These are phyloP conservation scores for Basipetospora sp. DNA, from an alignment of 2,329 filamentous ascomycete genomes.

Conservation along the genomic window DNA sequence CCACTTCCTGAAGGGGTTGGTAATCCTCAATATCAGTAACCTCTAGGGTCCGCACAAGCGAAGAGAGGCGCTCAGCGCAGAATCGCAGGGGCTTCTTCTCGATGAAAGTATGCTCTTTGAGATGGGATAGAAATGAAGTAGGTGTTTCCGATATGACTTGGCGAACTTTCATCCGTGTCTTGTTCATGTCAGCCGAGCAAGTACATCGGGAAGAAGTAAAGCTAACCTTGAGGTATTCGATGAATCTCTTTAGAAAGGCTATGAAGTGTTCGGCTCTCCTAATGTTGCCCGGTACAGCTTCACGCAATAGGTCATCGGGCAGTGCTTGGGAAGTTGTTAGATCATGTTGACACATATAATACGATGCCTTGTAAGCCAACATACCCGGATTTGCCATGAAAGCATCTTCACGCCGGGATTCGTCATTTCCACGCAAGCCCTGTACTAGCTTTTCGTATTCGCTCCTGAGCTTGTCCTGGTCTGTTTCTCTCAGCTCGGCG, in stretches of 20 bases:
- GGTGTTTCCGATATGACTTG: conserved; percentile 96
- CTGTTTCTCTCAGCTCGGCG: conserved; percentile 85
- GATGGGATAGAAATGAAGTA: conserved; percentile 77
- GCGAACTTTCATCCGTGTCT: conserved; percentile 94
- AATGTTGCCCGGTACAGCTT: conserved; percentile 94
- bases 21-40: conserved; percentile 97
- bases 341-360: too few species aligned
- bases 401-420: conserved; percentile 79
- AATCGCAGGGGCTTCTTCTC: conserved; percentile 90
- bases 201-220: background rate
- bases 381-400: conserved; percentile 84
- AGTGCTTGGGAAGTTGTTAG: too few species aligned
- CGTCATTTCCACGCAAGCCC: conserved; percentile 73
- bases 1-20: conserved; percentile 89
- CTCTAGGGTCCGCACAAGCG: conserved; percentile 84
- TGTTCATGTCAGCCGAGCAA: conserved; percentile 1
- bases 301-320: conserved; percentile 84
- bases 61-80: conserved; percentile 87
- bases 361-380: conserved; percentile 5
- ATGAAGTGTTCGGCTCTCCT: conserved; percentile 90
- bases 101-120: conserved; percentile 93
- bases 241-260: conserved; percentile 85
- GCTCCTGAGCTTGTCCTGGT: conserved; percentile 83
- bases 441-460: conserved; percentile 94
- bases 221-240: conserved; percentile 74